Percentiles rank a stretch among this genome's conserved stretches.
Conservation (phyloP, 1,284 basidiomycete genomes). For the Erythrobasidium hasegawianum region DNA sequence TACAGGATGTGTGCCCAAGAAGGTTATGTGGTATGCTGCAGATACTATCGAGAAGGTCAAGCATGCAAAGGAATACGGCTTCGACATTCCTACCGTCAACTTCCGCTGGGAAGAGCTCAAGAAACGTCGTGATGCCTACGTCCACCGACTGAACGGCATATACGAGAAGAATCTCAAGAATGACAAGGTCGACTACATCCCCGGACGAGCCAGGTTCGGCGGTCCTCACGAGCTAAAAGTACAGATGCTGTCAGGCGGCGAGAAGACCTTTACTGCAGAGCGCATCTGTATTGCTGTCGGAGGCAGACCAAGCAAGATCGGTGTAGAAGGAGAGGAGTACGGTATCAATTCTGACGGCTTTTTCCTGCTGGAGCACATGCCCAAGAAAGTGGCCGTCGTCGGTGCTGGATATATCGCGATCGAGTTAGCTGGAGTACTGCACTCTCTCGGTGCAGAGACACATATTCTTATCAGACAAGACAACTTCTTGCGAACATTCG, state of each 20-base stretch:
- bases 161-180: constrained; percentile 72
- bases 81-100: constrained; percentile 54
- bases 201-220: constrained; percentile 68
- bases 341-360: constrained; percentile 95
- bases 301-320: constrained; percentile 71
- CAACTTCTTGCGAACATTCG: constrained; percentile 86
- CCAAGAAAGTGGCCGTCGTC: constrained; percentile 86
- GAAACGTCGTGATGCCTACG: constrained; percentile 91
- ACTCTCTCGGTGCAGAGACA: constrained; percentile 67
- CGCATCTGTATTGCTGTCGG: constrained; percentile 81
- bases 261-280: constrained; percentile 53
- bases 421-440: constrained; percentile 55
- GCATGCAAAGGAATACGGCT: constrained; percentile 72
- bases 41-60: constrained; percentile 81
- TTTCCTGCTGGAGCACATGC: constrained; percentile 85
- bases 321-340: constrained; percentile 84
- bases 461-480: constrained; percentile 87
- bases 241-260: constrained; percentile 55
- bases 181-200: constrained; percentile 84
- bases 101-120: constrained; percentile 92
- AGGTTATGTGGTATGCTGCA: constrained; percentile 99
- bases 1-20: constrained; percentile 81
- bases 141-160: constrained; percentile 82
- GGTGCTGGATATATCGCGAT: constrained; percentile 98
- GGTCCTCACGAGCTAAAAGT: constrained; percentile 51